A percentile compares a stretch with the other conserved stretches of the same genome.
These are phyloP conservation scores for Globisporangium irregulare DNA, from an alignment of 352 stramenopile genomes.

Conservation along the genomic window DNA sequence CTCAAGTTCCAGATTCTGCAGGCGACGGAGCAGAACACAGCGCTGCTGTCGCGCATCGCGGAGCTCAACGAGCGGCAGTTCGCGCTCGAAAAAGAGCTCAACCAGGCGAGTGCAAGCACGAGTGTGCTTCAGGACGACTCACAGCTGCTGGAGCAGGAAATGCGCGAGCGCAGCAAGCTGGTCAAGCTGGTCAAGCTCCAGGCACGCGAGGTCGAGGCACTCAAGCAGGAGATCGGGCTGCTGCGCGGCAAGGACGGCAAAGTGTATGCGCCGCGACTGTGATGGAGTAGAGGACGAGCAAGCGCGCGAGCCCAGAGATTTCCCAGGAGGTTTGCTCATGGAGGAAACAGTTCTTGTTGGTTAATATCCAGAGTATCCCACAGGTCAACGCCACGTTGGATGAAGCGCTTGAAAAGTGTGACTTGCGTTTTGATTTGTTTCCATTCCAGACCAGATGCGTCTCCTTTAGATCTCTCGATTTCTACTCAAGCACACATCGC, in stretches of 20 bases:
- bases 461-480: too few relatives aligned
- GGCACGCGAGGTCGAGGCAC: constrained; percentile 86
- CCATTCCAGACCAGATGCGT: not conserved
- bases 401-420: not conserved
- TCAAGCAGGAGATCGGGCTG: constrained; percentile 89
- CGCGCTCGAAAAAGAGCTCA: constrained; percentile 85
- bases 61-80: constrained; percentile 74
- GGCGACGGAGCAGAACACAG: constrained; percentile 84
- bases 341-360: not conserved
- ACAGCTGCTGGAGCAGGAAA: constrained; percentile 60
- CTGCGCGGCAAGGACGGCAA: constrained; percentile 83
- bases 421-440: not conserved
- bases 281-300: not conserved
- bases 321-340: not conserved
- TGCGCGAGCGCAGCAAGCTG: constrained; percentile 87
- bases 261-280: constrained; percentile 50
- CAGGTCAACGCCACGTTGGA: too few relatives aligned
- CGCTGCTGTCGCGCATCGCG: constrained; percentile 72
- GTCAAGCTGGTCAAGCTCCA: constrained; percentile 90
- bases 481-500: too few relatives aligned
- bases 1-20: constrained; percentile 74
- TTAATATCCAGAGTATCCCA: not conserved
- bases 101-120: constrained; percentile 47
- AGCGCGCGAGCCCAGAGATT: not conserved
- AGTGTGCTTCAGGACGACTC: constrained; percentile 53